Percentiles rank a stretch among this genome's conserved stretches.
These are phyloP conservation scores for Metschnikowia santaceciliae DNA, from an alignment of 805 yeast genomes.

Conservation along the genomic window DNA sequence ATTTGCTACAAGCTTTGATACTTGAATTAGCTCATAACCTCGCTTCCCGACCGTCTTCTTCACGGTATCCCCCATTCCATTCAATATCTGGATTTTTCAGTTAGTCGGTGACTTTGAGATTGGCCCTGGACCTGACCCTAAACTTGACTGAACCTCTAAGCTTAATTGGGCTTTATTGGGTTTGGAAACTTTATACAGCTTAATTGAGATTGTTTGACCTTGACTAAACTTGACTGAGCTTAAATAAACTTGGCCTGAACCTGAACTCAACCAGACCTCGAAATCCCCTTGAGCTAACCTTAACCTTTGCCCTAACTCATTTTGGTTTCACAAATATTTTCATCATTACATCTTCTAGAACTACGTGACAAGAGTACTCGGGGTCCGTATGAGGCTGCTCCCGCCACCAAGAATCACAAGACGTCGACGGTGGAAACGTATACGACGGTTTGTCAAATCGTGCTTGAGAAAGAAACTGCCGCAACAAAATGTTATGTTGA, in stretches of 20 bases:
- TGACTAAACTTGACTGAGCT: too few species aligned
- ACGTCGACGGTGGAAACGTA: conserved; percentile 12
- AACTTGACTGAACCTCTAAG: too few species aligned
- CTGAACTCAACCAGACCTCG: too few species aligned
- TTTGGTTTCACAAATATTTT: too few species aligned
- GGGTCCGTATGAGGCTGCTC: conserved; percentile 11
- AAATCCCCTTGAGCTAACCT: not conserved
- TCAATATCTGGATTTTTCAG: not conserved
- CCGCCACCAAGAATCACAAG: conserved; percentile 18
- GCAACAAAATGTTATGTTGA: not conserved
- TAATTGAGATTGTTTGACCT: too few species aligned
- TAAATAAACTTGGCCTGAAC: too few species aligned
- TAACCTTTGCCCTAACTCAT: not conserved
- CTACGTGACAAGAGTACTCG: not conserved
- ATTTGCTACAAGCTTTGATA: not conserved
- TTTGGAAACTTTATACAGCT: too few species aligned
- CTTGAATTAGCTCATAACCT: not conserved
- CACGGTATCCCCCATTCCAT: not conserved
- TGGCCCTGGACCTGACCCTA: too few species aligned
- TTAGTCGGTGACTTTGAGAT: too few species aligned
- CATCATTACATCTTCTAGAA: too few species aligned
- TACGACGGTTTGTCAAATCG: conserved; percentile 7
- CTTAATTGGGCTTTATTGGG: too few species aligned
- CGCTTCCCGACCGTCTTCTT: not conserved
- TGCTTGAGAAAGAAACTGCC: not conserved